Base-by-base conservation (phyloP, 192 early-diverging fungal genomes). In the Coemansia sp. region DNA sequence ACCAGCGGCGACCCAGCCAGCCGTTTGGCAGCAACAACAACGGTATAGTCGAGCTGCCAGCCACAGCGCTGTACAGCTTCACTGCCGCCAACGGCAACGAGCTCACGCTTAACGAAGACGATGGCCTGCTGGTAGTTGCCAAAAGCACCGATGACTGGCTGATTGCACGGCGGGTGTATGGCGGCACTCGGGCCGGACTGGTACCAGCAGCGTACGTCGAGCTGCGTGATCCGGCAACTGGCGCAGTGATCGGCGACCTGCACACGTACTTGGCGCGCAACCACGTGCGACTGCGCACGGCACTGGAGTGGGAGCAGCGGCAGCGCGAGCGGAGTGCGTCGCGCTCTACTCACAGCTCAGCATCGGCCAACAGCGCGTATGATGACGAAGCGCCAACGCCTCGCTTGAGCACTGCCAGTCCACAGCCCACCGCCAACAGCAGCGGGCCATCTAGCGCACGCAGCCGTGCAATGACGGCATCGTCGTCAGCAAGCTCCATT, bases 71-170 rank as follows among this genome's bases (percentile, higher is more conserved):
- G 3, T 90, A 88, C 56, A 83, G 87, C 50, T 90, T 90, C 66
- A 69, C 69, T 14, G 87, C 89, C 0, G 87, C 89, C 53, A 68
- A 84, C 56, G 72, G 71, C 20, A 88, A 90, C 51, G 89, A 90
- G 73, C 63, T 89, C 23, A 76, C 87, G 12, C 83, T 87, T 32
- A 80, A 80, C 62, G 76, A 82, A 30, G 87, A 83, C 31, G 89
- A 90, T 54, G 80, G 84, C 16, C 82, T 90, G 53, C 76, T 89
- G 14, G 80, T 90, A 43, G 86, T 90, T 68, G 89, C 89, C 15
- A 85, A 90, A 51, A 87, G 85, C 39, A 88, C 86, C 44, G 78
- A 77, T 10, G 89, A 90, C 67, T 90, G 89, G 89, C 82, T 86
- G 62, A 86, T 90, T 23, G 89, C 84, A 26, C 88, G 87, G 66